A percentile compares a stretch with the other conserved stretches of the same genome.
Conservation (phyloP, 1,284 basidiomycete genomes). For the Malassezia sympodialis region DNA sequence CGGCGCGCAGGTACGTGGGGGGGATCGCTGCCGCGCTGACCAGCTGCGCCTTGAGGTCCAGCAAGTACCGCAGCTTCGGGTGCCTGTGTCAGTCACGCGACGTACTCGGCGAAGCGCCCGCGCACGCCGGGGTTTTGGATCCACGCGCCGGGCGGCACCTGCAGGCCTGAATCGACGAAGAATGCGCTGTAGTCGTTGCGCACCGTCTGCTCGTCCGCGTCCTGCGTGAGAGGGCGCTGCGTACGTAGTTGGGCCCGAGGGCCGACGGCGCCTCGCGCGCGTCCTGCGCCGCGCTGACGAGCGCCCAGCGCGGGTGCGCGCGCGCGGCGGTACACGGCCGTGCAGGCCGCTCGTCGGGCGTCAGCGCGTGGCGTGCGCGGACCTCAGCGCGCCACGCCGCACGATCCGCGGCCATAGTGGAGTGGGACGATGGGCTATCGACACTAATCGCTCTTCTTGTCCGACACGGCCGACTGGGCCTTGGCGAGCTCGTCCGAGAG, state of each 20-base stretch:
- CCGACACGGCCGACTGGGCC: constrained; percentile 48
- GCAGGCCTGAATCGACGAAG: constrained; percentile 59
- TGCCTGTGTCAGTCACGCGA: constrained; percentile 57
- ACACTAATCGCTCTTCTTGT: constrained; percentile 27
- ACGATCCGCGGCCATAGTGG: not conserved
- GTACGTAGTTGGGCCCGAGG: constrained; percentile 1
- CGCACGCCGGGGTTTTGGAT: constrained; percentile 49
- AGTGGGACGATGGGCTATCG: not conserved
- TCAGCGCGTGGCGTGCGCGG: not conserved
- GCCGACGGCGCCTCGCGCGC: not conserved
- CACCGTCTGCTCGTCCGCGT: constrained; percentile 79
- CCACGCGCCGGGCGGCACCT: constrained; percentile 33
- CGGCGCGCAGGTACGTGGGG: constrained; percentile 31
- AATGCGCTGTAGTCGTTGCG: constrained; percentile 84
- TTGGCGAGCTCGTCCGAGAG: constrained; percentile 50
- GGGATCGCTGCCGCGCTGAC: constrained; percentile 26
- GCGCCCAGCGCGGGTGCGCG: constrained; percentile 2
- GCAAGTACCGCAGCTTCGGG: constrained; percentile 33
- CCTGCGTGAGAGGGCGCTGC: constrained; percentile 12
- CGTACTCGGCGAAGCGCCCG: constrained; percentile 82
- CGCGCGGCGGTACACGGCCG: not conserved
- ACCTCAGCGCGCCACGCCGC: constrained; percentile 1
- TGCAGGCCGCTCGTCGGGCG: too few species aligned
- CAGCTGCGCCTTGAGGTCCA: constrained; percentile 32
- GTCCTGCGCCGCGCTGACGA: not conserved